Base-by-base conservation (phyloP, 179 eudicot species). In the Actinidia chinensis region DNA sequence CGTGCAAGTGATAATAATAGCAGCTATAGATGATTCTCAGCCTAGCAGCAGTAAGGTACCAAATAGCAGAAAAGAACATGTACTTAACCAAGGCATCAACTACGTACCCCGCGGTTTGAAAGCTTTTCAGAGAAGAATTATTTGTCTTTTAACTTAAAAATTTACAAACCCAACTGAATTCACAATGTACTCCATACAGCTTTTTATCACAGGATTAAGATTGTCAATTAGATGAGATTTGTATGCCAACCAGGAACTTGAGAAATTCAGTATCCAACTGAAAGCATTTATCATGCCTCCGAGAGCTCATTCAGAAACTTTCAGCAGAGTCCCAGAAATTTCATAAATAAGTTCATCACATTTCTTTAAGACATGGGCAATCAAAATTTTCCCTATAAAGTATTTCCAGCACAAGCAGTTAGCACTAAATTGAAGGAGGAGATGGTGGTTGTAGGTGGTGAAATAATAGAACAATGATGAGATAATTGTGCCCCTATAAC, bases 31-130 rank as follows among this genome's bases (percentile, higher is more conserved):
- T n/a, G 51, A n/a, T 22, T 43, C 13, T 68, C 51, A 43, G 11
- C 51, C 8, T 47, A 43, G 71, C 47, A 42, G 71, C 71, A 68
- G n/a, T n/a, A n/a, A n/a, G n/a, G n/a, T n/a, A n/a, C n/a, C n/a
- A n/a, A 43, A 46, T 14, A 68, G 71, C 71, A 2, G 40, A 46
- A 22, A 47, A 69, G 55, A 69, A 20, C 36, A 69, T 46, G 17
- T 22, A 46, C 25, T 8, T 20, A 47, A 46, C 12, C 25, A 18
- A 44, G 72, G 28, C 46, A 43, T 11, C 5, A 47, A n/a, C 51
- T 4, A 2, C 5, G n/a, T 8, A 0, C 43, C 43, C 44, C 5
- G 42, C 2, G 68, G 68, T 47, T 47, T 47, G 51, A 47, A 47
- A 47, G n/a, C n/a, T n/a, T 54, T 54, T 54, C 25, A 58, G 8